These are phyloP conservation scores for Euphorbia tirucalli DNA, from an alignment of 345 rosid species.

Conservation along the genomic window DNA sequence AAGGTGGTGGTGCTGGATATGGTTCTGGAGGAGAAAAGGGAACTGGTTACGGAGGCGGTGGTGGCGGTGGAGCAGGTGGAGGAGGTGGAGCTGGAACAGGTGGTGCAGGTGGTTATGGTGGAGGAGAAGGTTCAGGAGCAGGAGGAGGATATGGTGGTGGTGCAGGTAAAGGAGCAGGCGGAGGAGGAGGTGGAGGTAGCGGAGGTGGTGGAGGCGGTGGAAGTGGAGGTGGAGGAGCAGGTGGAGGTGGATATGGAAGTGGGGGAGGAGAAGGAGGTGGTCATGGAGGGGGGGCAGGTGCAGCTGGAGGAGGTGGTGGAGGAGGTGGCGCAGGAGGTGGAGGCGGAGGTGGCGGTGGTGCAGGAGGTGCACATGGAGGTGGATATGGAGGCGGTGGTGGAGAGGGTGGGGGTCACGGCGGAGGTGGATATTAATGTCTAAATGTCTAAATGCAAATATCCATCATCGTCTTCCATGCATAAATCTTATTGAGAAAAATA, in stretches of 20 bases:
- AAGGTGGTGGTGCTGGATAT: not conserved
- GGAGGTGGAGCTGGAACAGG: not conserved
- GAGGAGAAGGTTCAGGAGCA: not conserved
- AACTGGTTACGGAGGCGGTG: constrained; percentile 5
- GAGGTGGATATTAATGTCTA: constrained; percentile 22
- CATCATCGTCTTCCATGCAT: not conserved
- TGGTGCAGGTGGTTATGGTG: constrained; percentile 11
- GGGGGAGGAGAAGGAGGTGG: not conserved
- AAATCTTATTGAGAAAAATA: not conserved
- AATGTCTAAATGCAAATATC: not conserved
- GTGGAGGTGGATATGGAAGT: not conserved
- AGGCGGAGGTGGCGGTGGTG: not conserved
- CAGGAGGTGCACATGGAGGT: not conserved
- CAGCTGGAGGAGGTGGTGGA: not conserved
- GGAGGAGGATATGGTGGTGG: not conserved
- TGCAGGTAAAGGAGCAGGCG: not conserved
- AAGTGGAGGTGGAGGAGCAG: not conserved
- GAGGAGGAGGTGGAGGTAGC: constrained; percentile 10
- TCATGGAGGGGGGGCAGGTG: not conserved
- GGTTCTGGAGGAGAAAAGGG: constrained; percentile 11
- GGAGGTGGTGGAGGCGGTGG: constrained; percentile 14
- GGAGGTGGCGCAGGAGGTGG: not conserved
- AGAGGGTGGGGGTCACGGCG: constrained; percentile 37
- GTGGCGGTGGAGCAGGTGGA: constrained; percentile 13
- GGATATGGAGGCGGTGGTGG: constrained; percentile 16